These are phyloP conservation scores for Morella rubra DNA, from an alignment of 306 rosid genomes.

Conservation along the genomic window DNA sequence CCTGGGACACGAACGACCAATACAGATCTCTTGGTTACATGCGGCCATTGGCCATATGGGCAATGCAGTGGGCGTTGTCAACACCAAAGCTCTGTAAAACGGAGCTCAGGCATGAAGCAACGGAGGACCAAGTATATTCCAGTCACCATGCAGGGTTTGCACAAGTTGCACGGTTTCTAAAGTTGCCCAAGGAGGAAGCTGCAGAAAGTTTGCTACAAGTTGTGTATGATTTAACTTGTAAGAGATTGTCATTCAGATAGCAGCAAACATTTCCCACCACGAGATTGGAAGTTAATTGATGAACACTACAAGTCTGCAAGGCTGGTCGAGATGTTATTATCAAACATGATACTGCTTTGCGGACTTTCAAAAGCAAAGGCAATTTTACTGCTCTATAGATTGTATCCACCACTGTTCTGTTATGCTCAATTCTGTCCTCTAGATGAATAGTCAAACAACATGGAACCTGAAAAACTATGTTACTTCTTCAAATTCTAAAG, in stretches of 20 bases:
- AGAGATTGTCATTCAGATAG: constrained; percentile 27
- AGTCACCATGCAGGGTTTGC: constrained; percentile 57
- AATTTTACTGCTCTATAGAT: background rate
- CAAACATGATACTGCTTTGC: background rate
- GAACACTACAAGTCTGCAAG: background rate
- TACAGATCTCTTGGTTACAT: constrained; percentile 78
- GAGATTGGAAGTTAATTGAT: background rate
- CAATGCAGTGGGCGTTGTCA: constrained; percentile 94
- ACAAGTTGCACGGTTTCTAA: constrained; percentile 70
- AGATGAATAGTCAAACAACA: too few relatives aligned
- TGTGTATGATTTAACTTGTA: constrained; percentile 71
- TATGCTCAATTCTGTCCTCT: too few relatives aligned
- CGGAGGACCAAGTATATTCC: constrained; percentile 34
- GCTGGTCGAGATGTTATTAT: background rate
- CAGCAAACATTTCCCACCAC: background rate
- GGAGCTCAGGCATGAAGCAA: constrained; percentile 39
- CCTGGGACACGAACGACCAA: constrained; percentile 64
- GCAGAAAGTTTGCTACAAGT: constrained; percentile 56
- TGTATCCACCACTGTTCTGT: too few relatives aligned
- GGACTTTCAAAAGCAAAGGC: background rate
- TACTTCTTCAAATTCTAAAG: too few relatives aligned
- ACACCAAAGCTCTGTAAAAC: constrained; percentile 32
- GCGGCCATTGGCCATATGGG: constrained; percentile 98
- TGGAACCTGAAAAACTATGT: too few relatives aligned
- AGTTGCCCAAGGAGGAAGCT: constrained; percentile 51